Percentiles rank a stretch among this genome's conserved stretches.
These are phyloP conservation scores for Annulohypoxylon maeteangense DNA, from an alignment of 495 filamentous ascomycete species.

Conservation along the genomic window DNA sequence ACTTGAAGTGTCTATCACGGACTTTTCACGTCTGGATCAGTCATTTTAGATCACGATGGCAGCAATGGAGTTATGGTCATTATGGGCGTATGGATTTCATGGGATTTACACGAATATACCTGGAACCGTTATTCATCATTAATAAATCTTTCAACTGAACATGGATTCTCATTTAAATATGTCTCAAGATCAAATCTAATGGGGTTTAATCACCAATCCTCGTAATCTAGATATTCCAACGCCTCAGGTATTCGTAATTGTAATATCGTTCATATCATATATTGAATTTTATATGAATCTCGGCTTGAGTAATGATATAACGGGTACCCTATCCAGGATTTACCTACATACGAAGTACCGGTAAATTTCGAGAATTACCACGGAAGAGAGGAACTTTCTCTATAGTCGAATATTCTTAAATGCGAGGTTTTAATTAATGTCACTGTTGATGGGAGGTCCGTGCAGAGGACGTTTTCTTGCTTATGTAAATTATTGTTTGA, in stretches of 20 bases:
- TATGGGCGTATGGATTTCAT: neutral
- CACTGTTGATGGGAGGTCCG: neutral
- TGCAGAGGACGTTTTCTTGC: neutral
- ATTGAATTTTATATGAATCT: too few species aligned
- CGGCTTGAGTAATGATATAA: too few species aligned
- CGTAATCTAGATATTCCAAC: neutral
- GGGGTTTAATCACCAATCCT: neutral
- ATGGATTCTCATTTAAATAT: constrained; percentile 7
- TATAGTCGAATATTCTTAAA: neutral
- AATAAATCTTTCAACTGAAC: neutral
- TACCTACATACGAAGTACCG: too few species aligned
- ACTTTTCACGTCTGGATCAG: neutral
- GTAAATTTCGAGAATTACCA: too few species aligned
- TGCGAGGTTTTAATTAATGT: neutral
- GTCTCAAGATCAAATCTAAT: neutral
- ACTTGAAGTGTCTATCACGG: neutral
- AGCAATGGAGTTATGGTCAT: neutral
- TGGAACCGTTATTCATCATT: neutral
- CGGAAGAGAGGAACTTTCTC: too few species aligned
- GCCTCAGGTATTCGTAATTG: too few species aligned
- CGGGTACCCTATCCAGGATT: too few species aligned
- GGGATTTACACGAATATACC: neutral
- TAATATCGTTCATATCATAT: too few species aligned
- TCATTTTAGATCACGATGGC: neutral
- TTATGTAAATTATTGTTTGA: neutral